Evolutionary conservation across 495 filamentous ascomycete genomes (phyloP).

Genomic region (Penicillium longicatenatum): DNA sequence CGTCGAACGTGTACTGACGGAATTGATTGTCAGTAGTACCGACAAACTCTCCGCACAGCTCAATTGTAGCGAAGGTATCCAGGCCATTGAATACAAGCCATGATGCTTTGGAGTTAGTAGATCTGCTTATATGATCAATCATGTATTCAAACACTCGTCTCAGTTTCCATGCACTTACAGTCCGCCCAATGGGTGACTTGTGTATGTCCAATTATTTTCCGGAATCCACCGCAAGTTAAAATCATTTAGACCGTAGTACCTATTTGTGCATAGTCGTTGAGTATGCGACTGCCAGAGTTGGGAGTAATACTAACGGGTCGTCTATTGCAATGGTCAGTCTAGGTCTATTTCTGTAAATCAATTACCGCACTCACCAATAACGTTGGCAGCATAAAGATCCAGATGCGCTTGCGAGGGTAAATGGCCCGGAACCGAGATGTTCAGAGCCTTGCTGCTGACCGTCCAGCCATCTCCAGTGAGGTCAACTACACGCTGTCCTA

Average conservation of each 20-base stretch:
- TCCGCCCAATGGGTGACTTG: conserved; percentile 48
- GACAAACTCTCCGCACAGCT: conserved; percentile 61
- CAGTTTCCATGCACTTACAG: conserved; percentile 38
- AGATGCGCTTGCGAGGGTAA: conserved; percentile 67
- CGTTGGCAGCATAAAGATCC: conserved; percentile 55
- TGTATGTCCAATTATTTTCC: conserved; percentile 64
- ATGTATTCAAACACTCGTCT: background rate
- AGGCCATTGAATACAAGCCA: conserved; percentile 67
- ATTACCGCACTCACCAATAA: conserved; percentile 41
- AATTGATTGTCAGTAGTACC: conserved; percentile 72
- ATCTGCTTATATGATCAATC: conserved; percentile 12
- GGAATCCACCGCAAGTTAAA: conserved; percentile 64
- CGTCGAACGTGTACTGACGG: conserved; percentile 69
- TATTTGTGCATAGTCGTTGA: conserved; percentile 18
- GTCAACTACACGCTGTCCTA: conserved; percentile 47
- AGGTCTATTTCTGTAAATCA: background rate
- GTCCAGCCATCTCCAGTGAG: conserved; percentile 58
- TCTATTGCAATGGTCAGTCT: conserved; percentile 23
- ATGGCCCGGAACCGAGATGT: conserved; percentile 58
- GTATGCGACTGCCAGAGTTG: background rate
- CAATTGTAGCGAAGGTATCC: conserved; percentile 65
- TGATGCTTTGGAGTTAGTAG: conserved; percentile 32
- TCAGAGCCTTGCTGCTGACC: conserved; percentile 50
- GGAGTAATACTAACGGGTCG: conserved; percentile 49
- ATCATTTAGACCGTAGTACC: conserved; percentile 60